phyloP scores from a whole-genome alignment of 139 green algal species.

The Coelastrella sp. region DNA sequence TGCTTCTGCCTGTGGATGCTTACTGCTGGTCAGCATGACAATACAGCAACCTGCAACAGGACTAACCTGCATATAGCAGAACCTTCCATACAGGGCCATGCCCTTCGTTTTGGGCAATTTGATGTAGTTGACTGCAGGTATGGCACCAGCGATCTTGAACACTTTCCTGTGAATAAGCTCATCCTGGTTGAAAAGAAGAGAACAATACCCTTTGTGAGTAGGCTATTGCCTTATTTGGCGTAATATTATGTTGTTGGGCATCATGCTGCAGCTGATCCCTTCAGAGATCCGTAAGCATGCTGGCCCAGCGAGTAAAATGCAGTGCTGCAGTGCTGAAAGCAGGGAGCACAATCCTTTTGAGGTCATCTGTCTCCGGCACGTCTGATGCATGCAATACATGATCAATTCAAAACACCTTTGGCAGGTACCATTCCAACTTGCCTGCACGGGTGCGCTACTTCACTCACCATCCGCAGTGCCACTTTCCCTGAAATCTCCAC shows the following conservation, averaged over 20 bases:
- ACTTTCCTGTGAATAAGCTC: conserved; percentile 59
- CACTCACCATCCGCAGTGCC: conserved; percentile 63
- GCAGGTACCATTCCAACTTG: too few species aligned
- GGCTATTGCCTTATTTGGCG: neutral
- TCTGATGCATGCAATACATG: too few species aligned
- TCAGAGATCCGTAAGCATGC: too few species aligned
- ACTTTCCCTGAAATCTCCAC: conserved; percentile 69
- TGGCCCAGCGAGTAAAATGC: too few species aligned
- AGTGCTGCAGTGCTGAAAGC: too few species aligned
- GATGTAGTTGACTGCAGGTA: conserved; percentile 71
- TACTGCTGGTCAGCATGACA: neutral
- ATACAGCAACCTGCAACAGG: neutral
- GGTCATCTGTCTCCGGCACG: too few species aligned
- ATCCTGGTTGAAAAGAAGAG: neutral
- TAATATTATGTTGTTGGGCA: neutral
- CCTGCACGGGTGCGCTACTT: neutral
- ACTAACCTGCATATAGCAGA: conserved; percentile 78
- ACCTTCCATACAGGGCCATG: conserved; percentile 72
- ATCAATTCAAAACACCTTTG: too few species aligned
- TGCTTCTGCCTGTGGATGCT: conserved; percentile 25
- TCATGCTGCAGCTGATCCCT: neutral
- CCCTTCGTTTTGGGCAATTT: conserved; percentile 64
- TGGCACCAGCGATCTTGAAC: conserved; percentile 56
- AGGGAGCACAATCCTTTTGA: too few species aligned
- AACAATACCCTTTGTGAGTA: neutral